Conservation (phyloP, 2,329 filamentous ascomycete genomes). For the Cryphonectria parasitica region DNA sequence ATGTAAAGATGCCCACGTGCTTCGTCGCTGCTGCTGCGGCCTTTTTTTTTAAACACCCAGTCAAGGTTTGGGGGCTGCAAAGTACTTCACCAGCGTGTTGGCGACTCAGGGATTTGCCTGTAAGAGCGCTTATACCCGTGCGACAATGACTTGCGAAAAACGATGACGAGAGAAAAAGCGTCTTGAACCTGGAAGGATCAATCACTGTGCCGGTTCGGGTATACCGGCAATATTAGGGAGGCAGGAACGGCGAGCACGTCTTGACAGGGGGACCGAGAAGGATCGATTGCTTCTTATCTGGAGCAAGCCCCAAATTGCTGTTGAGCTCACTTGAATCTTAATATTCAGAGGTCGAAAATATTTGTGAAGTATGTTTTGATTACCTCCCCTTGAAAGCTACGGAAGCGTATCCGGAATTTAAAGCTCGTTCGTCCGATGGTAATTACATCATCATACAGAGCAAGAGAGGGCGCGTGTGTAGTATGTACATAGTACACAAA, state of each 20-base stretch:
- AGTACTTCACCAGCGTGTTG: background rate
- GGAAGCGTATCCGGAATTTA: no score
- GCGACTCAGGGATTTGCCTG: background rate
- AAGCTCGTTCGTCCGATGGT: no score
- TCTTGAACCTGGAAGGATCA: background rate
- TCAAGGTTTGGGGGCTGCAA: background rate
- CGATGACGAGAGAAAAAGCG: background rate
- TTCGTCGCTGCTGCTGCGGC: background rate
- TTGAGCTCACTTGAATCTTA: no score
- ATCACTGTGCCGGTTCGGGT: background rate
- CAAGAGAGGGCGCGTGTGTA: no score
- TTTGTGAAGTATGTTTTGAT: no score
- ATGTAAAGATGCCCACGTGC: background rate
- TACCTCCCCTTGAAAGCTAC: no score
- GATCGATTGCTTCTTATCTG: background rate
- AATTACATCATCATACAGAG: no score
- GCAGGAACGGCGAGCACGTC: background rate
- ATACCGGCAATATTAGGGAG: background rate
- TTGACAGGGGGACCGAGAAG: background rate
- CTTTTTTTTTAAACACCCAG: background rate
- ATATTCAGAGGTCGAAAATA: no score
- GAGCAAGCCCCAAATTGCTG: no score
- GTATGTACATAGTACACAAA: no score
- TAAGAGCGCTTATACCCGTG: background rate
- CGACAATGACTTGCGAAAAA: background rate